phyloP scores from a whole-genome alignment of 345 rosid genomes.

The Brassica incana region DNA sequence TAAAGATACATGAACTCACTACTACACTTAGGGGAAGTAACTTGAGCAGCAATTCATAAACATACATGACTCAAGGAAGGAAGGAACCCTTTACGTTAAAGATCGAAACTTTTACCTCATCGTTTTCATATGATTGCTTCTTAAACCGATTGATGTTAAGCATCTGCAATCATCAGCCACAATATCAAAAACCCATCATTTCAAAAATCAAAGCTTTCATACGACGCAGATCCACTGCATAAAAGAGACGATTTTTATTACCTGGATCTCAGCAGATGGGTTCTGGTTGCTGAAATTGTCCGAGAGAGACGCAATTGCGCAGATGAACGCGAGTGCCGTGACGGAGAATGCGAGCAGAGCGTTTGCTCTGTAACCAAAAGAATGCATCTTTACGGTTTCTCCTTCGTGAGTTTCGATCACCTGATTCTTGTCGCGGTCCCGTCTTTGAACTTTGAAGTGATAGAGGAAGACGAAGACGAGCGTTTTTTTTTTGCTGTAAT shows the following conservation, averaged over 20 bases:
- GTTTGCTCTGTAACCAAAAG: slow-evolving; percentile 85
- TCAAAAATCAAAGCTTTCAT: background rate
- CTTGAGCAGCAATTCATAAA: slow-evolving; percentile 7
- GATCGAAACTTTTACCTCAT: slow-evolving; percentile 57
- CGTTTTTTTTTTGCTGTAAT: slow-evolving; percentile 26
- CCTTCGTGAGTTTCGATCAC: background rate
- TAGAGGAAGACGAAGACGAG: slow-evolving; percentile 4
- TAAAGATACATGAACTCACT: background rate
- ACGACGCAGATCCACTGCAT: slow-evolving; percentile 20
- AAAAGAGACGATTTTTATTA: slow-evolving; percentile 1
- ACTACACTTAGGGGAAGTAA: background rate
- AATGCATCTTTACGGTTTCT: slow-evolving; percentile 55
- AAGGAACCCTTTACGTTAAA: background rate
- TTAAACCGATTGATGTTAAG: slow-evolving; percentile 85
- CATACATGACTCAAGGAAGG: background rate
- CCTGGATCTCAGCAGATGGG: slow-evolving; percentile 89
- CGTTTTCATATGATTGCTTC: slow-evolving; percentile 87
- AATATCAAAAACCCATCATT: background rate
- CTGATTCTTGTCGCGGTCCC: background rate
- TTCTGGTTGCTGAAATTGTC: slow-evolving; percentile 78
- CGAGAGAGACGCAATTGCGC: slow-evolving; percentile 79
- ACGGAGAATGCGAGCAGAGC: slow-evolving; percentile 78
- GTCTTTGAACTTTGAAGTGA: background rate
- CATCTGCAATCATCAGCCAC: slow-evolving; percentile 53
- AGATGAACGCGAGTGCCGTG: slow-evolving; percentile 79